These are phyloP conservation scores for Lophium mytilinum DNA, from an alignment of 495 filamentous ascomycete species.

Conservation along the genomic window DNA sequence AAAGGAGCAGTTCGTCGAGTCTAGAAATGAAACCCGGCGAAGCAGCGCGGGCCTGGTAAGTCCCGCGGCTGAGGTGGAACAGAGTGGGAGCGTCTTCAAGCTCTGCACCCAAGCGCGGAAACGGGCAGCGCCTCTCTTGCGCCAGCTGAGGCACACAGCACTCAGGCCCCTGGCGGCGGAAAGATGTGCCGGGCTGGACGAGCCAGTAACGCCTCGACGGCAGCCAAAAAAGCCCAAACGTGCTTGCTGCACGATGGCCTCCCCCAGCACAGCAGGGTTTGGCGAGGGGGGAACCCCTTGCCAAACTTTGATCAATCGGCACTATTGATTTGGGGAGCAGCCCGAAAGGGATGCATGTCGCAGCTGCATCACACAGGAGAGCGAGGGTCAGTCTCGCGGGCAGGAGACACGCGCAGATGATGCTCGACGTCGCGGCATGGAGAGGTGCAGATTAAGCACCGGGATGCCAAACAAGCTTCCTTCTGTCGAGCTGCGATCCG, in stretches of 20 bases:
- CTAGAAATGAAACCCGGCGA: conserved; percentile 2
- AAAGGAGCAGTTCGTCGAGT: not conserved
- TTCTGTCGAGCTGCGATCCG: not conserved
- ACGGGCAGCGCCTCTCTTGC: conserved; percentile 1
- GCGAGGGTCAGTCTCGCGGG: not conserved
- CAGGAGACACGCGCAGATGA: not conserved
- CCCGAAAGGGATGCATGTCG: conserved; percentile 21
- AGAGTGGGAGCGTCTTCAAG: not conserved
- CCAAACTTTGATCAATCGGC: conserved; percentile 9
- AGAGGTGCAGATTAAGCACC: not conserved
- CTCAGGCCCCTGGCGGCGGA: not conserved
- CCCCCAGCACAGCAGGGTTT: conserved; percentile 24
- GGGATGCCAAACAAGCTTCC: conserved; percentile 1
- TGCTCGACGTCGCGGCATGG: not conserved
- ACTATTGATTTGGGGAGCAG: conserved; percentile 20
- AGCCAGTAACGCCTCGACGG: conserved; percentile 10
- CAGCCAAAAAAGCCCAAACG: conserved; percentile 15
- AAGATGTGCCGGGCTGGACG: not conserved
- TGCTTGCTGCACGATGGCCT: conserved; percentile 12
- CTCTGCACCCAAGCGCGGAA: conserved; percentile 13
- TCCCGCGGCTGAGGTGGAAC: conserved; percentile 18
- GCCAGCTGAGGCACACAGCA: not conserved
- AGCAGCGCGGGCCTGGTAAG: conserved; percentile 8
- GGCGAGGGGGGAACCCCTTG: conserved; percentile 12
- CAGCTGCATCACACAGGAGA: conserved; percentile 22